phyloP scores from a whole-genome alignment of 225 moss, liverwort and hornwort species.

The Pseudoscleropodium purum region DNA sequence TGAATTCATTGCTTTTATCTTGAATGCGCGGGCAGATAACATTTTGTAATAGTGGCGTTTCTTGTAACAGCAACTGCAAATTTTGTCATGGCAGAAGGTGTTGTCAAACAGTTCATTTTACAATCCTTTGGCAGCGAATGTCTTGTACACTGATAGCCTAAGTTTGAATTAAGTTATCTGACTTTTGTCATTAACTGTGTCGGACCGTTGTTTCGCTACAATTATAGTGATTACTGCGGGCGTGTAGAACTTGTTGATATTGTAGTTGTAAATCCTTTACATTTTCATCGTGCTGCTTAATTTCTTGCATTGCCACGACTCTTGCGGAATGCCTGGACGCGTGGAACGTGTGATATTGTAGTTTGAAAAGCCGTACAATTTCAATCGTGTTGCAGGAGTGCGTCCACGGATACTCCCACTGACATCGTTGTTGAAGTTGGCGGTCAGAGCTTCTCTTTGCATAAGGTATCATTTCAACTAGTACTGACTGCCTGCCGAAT shows the following conservation, averaged over 20 bases:
- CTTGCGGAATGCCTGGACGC: neutral
- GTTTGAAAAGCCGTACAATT: neutral
- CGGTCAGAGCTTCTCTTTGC: conserved; percentile 73
- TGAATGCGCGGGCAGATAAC: neutral
- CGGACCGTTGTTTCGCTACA: neutral
- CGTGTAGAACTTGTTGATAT: neutral
- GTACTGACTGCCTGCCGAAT: neutral
- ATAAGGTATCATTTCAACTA: conserved; percentile 46
- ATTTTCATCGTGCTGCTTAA: neutral
- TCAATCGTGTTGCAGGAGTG: conserved; percentile 36
- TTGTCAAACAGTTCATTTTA: neutral
- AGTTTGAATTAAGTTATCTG: neutral
- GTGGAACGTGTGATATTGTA: neutral
- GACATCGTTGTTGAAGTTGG: conserved; percentile 74
- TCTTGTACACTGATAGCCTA: neutral
- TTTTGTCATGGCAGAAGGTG: neutral
- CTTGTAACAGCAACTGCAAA: neutral
- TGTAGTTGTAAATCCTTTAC: neutral
- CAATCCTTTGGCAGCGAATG: neutral
- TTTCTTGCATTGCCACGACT: neutral
- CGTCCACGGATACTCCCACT: conserved; percentile 70
- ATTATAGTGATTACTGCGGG: neutral
- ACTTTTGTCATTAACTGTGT: neutral
- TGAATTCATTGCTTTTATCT: neutral
- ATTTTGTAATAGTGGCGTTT: neutral